phyloP scores from a whole-genome alignment of 2,329 filamentous ascomycete genomes.

The Chaetoscypha palmicola region DNA sequence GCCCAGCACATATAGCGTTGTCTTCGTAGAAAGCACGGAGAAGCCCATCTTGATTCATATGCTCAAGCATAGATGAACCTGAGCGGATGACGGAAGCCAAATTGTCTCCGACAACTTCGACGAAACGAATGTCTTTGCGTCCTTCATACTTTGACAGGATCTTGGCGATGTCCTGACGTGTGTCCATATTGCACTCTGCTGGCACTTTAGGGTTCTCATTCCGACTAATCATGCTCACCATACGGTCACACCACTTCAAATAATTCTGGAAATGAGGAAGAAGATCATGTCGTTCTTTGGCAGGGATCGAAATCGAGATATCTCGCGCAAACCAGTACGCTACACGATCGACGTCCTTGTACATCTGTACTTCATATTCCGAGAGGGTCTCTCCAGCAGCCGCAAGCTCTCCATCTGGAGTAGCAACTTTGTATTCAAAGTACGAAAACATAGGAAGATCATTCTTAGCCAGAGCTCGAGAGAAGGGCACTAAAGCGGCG shows the following conservation, averaged over 20 bases:
- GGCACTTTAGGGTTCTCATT: no score
- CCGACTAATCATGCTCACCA: no score
- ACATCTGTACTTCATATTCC: no score
- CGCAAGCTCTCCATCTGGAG: neutral
- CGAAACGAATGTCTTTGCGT: neutral
- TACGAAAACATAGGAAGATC: neutral
- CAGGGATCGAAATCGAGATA: no score
- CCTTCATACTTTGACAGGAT: no score
- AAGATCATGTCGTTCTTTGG: no score
- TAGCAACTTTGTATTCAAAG: neutral
- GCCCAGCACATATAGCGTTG: neutral
- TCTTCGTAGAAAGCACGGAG: neutral
- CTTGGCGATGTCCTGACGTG: no score
- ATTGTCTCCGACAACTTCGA: neutral
- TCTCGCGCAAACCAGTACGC: no score
- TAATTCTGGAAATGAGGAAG: no score
- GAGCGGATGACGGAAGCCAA: neutral
- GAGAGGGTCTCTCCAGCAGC: neutral
- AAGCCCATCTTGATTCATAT: neutral
- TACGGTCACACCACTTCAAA: no score
- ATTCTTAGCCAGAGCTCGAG: neutral
- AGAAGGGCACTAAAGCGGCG: neutral
- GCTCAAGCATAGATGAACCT: neutral
- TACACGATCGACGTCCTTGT: no score
- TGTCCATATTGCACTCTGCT: no score